Conservation (phyloP, 208 protist species). For the Naegleria lovaniensis region DNA sequence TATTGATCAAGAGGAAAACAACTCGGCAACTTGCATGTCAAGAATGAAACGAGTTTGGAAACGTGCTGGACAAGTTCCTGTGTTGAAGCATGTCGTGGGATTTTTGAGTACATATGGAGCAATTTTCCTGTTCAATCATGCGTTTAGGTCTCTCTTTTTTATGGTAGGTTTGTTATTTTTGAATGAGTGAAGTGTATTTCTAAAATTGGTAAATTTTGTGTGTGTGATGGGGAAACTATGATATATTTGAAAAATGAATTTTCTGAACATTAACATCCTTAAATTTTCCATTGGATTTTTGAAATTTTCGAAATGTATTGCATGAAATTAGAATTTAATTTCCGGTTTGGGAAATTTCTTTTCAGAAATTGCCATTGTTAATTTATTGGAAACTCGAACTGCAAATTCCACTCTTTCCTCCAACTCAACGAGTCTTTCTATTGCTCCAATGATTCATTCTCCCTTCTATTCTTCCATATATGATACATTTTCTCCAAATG, state of each 20-base stretch:
- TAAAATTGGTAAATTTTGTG: not conserved
- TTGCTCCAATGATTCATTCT: not conserved
- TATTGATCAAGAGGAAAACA: too few relatives aligned
- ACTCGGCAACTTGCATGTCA: too few relatives aligned
- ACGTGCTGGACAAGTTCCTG: not conserved
- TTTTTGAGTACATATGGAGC: not conserved
- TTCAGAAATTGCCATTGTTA: not conserved
- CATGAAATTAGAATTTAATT: conserved; percentile 6
- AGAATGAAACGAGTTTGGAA: not conserved
- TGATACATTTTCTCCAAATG: not conserved
- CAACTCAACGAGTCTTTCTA: not conserved
- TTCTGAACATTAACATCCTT: too few relatives aligned
- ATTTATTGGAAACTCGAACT: not conserved
- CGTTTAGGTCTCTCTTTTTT: not conserved
- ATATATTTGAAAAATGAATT: too few relatives aligned
- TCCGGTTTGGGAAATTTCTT: not conserved
- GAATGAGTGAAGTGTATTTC: not conserved
- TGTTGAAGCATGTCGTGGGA: not conserved
- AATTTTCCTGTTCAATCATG: not conserved
- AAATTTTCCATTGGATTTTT: too few relatives aligned
- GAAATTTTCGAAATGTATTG: too few relatives aligned
- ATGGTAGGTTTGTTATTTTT: not conserved
- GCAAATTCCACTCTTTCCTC: not conserved
- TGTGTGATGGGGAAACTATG: too few relatives aligned
- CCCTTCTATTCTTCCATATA: not conserved